A percentile compares a stretch with the other conserved stretches of the same genome.
Evolutionary conservation across 2,329 filamentous ascomycete species (phyloP).

Genomic region (Chalaropsis ovoidea): DNA sequence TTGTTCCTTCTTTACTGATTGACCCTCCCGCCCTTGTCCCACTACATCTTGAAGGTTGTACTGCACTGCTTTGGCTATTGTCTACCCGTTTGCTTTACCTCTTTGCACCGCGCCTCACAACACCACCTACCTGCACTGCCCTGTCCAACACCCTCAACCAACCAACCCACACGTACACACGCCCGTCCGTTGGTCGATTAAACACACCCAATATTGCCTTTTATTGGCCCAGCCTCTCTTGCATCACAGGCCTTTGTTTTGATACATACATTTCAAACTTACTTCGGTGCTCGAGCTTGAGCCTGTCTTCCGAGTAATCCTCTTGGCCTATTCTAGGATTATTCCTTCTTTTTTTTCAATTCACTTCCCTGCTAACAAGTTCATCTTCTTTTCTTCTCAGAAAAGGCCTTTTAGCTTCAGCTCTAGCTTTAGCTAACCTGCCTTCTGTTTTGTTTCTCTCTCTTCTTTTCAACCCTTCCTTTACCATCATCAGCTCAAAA

Average conservation of each 20-base stretch:
- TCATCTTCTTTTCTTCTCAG: background rate
- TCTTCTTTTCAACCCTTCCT: background rate
- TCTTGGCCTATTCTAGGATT: slow-evolving; percentile 1
- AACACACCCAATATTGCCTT: background rate
- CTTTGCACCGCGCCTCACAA: background rate
- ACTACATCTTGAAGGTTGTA: background rate
- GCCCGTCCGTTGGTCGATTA: too few relatives aligned
- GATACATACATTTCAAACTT: slow-evolving; percentile 5
- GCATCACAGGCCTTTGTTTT: background rate
- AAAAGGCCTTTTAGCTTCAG: slow-evolving; percentile 2
- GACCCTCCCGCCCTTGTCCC: background rate
- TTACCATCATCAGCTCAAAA: slow-evolving; percentile 30
- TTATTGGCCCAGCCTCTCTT: background rate
- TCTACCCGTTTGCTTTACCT: background rate
- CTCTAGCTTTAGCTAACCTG: slow-evolving; percentile 5
- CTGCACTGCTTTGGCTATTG: background rate
- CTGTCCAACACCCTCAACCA: too few relatives aligned
- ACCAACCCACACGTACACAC: too few relatives aligned
- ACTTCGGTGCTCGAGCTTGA: background rate
- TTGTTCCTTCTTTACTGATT: background rate
- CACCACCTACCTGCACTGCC: background rate
- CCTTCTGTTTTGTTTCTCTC: background rate
- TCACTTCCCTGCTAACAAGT: slow-evolving; percentile 2
- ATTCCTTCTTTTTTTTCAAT: background rate
- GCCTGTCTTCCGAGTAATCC: background rate